Percentiles rank a stretch among this genome's conserved stretches.
These are phyloP conservation scores for Yamadazyma atmosphaerica DNA, from an alignment of 1,139 yeast genomes.

Conservation along the genomic window DNA sequence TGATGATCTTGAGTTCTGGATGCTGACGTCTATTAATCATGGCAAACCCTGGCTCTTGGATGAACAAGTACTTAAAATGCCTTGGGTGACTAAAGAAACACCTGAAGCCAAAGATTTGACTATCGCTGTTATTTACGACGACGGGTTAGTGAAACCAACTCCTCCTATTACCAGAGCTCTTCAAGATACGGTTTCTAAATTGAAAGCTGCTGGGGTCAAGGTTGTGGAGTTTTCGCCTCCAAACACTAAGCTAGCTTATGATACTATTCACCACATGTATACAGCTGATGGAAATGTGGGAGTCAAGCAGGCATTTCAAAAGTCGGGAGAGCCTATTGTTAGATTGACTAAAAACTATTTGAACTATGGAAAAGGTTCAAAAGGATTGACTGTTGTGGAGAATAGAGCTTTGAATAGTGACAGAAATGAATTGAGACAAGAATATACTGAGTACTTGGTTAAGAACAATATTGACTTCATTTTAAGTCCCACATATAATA, in stretches of 20 bases:
- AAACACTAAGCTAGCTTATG: conserved; percentile 49
- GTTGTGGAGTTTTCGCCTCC: conserved; percentile 50
- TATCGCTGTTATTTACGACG: conserved; percentile 40
- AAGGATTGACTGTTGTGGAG: conserved; percentile 38
- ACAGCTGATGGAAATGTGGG: conserved; percentile 59
- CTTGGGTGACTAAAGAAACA: conserved; percentile 56
- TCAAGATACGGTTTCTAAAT: conserved; percentile 25
- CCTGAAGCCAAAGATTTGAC: conserved; percentile 42
- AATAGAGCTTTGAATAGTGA: conserved; percentile 44
- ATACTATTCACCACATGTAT: conserved; percentile 50
- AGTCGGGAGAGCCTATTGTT: conserved; percentile 64
- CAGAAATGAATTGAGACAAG: conserved; percentile 57
- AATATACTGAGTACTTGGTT: conserved; percentile 51
- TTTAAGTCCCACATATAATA: conserved; percentile 65
- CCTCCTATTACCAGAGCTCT: conserved; percentile 55
- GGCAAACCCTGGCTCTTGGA: conserved; percentile 74
- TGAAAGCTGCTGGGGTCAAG: conserved; percentile 29
- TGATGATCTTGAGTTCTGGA: conserved; percentile 62
- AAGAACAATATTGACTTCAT: conserved; percentile 63
- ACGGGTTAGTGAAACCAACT: conserved; percentile 37
- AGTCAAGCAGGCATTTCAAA: conserved; percentile 46
- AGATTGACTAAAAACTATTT: conserved; percentile 62
- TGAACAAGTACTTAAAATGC: conserved; percentile 50
- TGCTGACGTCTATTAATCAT: conserved; percentile 53
- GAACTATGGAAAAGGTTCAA: conserved; percentile 57